phyloP scores from a whole-genome alignment of 2,329 filamentous ascomycete species.

The Talaromyces sp. region DNA sequence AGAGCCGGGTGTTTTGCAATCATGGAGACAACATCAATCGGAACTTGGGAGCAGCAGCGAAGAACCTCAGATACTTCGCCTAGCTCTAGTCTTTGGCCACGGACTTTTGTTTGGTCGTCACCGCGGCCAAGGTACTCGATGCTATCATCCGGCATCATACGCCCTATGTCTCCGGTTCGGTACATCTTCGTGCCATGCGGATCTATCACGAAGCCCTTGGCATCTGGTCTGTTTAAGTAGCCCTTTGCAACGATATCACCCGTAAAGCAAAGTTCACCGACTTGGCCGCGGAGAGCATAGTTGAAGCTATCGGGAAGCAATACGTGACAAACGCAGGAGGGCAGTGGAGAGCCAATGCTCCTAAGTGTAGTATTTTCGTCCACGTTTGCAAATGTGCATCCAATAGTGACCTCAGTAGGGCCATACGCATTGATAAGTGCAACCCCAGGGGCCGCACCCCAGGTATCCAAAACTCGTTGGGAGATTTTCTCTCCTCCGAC shows the following conservation, averaged over 20 bases:
- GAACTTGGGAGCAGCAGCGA: slow-evolving; percentile 17
- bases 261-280: slow-evolving; percentile 25
- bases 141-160: slow-evolving; percentile 33
- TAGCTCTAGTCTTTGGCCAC: slow-evolving; percentile 38
- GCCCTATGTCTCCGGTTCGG: slow-evolving; percentile 26
- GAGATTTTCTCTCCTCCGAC: slow-evolving; percentile 34
- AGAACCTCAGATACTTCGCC: slow-evolving; percentile 33
- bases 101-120: slow-evolving; percentile 35
- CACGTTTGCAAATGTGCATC: slow-evolving; percentile 25
- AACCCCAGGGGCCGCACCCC: slow-evolving; percentile 20
- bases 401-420: slow-evolving; percentile 32
- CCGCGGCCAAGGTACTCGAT: slow-evolving; percentile 25
- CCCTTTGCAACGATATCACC: slow-evolving; percentile 24
- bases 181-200: slow-evolving; percentile 32
- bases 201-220: slow-evolving; percentile 16
- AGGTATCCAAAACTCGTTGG: slow-evolving; percentile 26
- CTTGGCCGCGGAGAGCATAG: slow-evolving; percentile 21
- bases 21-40: slow-evolving; percentile 23
- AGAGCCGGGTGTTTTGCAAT: slow-evolving; percentile 24
- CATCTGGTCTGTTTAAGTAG: slow-evolving; percentile 25
- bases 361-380: slow-evolving; percentile 19
- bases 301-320: slow-evolving; percentile 21
- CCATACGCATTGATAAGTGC: slow-evolving; percentile 29
- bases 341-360: slow-evolving; percentile 27
- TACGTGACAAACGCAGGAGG: slow-evolving; percentile 21